A percentile compares a stretch with the other conserved stretches of the same genome.
Evolutionary conservation across 164 flowering plant genomes (phyloP).

Genomic region (Annona cherimola): DNA sequence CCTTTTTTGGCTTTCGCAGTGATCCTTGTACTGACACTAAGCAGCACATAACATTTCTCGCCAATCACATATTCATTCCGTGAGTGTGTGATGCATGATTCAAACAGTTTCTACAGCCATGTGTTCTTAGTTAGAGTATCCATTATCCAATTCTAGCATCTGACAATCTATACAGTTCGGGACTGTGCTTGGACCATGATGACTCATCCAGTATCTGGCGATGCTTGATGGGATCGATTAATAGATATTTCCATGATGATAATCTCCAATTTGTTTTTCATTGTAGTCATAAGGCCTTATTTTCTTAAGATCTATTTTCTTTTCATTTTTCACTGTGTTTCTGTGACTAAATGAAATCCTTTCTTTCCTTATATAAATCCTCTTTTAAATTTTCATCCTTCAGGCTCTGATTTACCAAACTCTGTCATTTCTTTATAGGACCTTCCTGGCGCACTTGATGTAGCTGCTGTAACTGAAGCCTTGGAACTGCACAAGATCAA

Average conservation of each 20-base stretch:
- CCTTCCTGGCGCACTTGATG: constrained; percentile 97
- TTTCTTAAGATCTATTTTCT: not conserved
- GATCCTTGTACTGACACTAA: too few relatives aligned
- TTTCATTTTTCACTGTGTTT: not conserved
- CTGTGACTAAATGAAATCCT: not conserved
- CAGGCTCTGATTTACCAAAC: not conserved
- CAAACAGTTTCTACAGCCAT: too few relatives aligned
- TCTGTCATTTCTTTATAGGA: constrained; percentile 38
- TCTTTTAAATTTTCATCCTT: not conserved
- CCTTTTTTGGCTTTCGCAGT: too few relatives aligned
- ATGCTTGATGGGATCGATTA: not conserved
- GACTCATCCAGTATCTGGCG: not conserved
- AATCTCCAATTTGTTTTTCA: not conserved
- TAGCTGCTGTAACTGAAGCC: constrained; percentile 88
- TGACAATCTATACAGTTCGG: too few relatives aligned
- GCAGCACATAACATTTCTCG: too few relatives aligned
- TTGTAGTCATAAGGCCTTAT: not conserved
- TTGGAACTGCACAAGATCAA: constrained; percentile 95
- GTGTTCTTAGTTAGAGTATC: too few relatives aligned
- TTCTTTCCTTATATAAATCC: not conserved
- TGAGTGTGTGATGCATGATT: too few relatives aligned
- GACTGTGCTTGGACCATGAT: too few relatives aligned
- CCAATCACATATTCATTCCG: too few relatives aligned
- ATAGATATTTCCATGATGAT: not conserved
- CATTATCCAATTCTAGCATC: too few relatives aligned